Percentiles rank a stretch among this genome's conserved stretches.
Conservation (phyloP, 345 rosid genomes). For the Populus simonii region DNA sequence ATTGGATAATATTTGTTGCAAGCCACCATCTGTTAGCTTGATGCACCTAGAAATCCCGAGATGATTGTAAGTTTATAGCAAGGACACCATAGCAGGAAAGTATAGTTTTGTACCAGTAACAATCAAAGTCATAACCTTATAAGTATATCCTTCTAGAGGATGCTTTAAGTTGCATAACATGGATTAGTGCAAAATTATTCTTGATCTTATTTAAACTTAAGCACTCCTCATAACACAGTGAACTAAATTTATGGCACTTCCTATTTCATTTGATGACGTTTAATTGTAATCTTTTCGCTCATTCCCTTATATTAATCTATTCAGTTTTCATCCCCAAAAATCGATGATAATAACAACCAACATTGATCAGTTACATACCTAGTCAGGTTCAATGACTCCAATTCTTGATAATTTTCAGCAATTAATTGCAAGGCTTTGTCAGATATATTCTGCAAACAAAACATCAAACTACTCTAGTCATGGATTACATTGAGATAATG, state of each 20-base stretch:
- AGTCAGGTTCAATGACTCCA: conserved; percentile 70
- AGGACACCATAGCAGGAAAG: background rate
- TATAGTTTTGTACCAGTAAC: background rate
- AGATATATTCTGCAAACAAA: conserved; percentile 53
- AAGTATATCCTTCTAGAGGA: background rate
- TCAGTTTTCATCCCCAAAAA: too few relatives aligned
- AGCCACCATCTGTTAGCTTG: conserved; percentile 77
- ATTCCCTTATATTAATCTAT: too few relatives aligned
- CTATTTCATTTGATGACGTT: too few relatives aligned
- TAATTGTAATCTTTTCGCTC: too few relatives aligned
- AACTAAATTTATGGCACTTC: too few relatives aligned
- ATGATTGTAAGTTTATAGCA: background rate
- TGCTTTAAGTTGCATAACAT: background rate
- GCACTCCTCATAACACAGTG: background rate
- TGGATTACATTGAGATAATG: background rate
- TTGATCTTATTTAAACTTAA: background rate
- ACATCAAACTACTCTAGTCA: conserved; percentile 14
- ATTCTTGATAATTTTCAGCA: conserved; percentile 61
- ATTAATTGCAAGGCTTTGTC: conserved; percentile 70
- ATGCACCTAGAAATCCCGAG: conserved; percentile 55
- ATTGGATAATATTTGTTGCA: conserved; percentile 57
- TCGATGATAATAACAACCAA: background rate
- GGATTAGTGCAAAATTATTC: background rate
- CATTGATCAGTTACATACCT: conserved; percentile 45
- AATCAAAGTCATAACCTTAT: background rate